Base-by-base conservation (phyloP, 163 green algal genomes). In the Scenedesmus sp. region DNA sequence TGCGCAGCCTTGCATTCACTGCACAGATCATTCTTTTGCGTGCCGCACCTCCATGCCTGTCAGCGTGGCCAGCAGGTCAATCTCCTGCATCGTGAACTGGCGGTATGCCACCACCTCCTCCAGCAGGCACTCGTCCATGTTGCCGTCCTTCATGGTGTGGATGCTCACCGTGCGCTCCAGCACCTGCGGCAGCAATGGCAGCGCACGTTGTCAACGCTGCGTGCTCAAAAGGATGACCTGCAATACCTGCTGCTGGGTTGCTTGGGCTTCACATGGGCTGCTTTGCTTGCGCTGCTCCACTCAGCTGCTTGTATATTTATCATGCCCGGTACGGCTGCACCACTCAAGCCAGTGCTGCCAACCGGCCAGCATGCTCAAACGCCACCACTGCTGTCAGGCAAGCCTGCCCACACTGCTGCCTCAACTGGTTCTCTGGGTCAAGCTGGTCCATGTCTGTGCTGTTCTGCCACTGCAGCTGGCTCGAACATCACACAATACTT, bases 51-150 rank as follows among this genome's bases (percentile, higher is more conserved):
- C 88, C 2, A 96, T 66, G 4, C 94, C 94, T 13, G 84, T 34
- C 59, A 93, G 81, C 9, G 34, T 77, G 4, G 88, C 91, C n/a
- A 96, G 88, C 76, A 96, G 89, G 55, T 94, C 86, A 56, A 96
- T 74, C 90, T 96, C 94, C 73, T 95, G 92, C 34, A 93, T 90
- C 1, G 94, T 96, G 83, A 93, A 96, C 86, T 95, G 93, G 86
- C 94, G 85, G 34, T 93, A 92, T 23, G 89, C 84, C 59, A 96
- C 89, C 54, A 95, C 91, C 82, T 95, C 93, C 82, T 94, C 93
- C 89, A 90, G 73, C 73, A 96, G 67, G 7, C 82, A 76, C 26
- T 94, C 55, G 34, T 92, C 92, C 54, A 94, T 90, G 2, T 94
- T 76, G 9, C 92, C 94, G 46, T 88, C 92, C 6, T 90, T 92